Evolutionary conservation across 768 basidiomycete species (phyloP).

Genomic region (Pleurotus eryngii): DNA sequence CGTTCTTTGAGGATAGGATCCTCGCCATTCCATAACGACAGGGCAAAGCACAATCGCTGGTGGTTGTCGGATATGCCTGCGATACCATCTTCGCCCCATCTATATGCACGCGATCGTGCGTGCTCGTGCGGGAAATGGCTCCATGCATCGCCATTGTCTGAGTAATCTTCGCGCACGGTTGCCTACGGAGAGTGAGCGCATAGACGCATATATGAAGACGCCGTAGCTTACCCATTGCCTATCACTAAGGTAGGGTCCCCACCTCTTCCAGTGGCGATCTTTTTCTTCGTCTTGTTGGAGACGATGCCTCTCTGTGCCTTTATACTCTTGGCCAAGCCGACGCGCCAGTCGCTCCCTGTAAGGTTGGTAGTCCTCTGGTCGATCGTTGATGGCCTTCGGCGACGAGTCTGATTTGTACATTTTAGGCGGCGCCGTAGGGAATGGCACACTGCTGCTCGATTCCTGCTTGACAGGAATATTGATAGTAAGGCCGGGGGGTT

Average conservation of each 20-base stretch:
- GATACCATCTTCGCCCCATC: slow-evolving; percentile 99
- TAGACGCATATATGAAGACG: slow-evolving; percentile 13
- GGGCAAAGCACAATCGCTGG: slow-evolving; percentile 85
- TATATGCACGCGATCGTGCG: slow-evolving; percentile 88
- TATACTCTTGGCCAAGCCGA: slow-evolving; percentile 66
- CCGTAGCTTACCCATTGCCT: slow-evolving; percentile 82
- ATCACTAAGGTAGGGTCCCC: slow-evolving; percentile 97
- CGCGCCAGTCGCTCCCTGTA: slow-evolving; percentile 68
- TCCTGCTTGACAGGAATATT: slow-evolving; percentile 59
- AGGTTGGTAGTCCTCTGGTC: slow-evolving; percentile 17
- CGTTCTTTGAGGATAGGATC: slow-evolving; percentile 97
- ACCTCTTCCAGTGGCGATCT: slow-evolving; percentile 94
- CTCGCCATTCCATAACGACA: slow-evolving; percentile 92
- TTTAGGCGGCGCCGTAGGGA: slow-evolving; percentile 37
- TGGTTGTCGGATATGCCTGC: slow-evolving; percentile 98
- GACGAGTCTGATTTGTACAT: slow-evolving; percentile 35
- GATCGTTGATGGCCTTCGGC: slow-evolving; percentile 23
- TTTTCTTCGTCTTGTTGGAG: slow-evolving; percentile 79
- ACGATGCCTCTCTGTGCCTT: slow-evolving; percentile 79
- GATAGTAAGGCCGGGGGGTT: slow-evolving; percentile 49
- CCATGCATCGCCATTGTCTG: slow-evolving; percentile 94
- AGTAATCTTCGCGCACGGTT: slow-evolving; percentile 98
- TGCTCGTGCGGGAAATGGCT: slow-evolving; percentile 93
- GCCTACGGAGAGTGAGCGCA: slow-evolving; percentile 49
- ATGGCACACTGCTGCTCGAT: slow-evolving; percentile 34